A percentile compares a stretch with the other conserved stretches of the same genome.
Conservation (phyloP, 2,329 filamentous ascomycete genomes). For the Colletotrichum chlorophyti region DNA sequence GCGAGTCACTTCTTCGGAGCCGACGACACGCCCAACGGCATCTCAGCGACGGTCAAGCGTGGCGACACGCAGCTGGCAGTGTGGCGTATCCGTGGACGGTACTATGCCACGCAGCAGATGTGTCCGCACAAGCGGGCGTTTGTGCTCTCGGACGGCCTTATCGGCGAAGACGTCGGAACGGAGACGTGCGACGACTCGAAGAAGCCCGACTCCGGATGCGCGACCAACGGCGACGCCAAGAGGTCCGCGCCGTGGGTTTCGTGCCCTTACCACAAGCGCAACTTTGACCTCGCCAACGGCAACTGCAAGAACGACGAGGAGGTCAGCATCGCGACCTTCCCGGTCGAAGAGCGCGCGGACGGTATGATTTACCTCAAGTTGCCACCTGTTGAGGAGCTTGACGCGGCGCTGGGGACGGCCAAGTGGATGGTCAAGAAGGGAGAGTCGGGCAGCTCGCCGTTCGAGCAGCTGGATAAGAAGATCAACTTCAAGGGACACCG, state of each 20-base stretch:
- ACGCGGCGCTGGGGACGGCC: constrained; percentile 77
- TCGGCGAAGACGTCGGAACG: constrained; percentile 67
- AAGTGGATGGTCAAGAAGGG: constrained; percentile 81
- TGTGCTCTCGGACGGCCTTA: constrained; percentile 83
- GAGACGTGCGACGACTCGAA: constrained; percentile 42
- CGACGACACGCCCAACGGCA: constrained; percentile 71
- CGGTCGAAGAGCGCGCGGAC: constrained; percentile 74
- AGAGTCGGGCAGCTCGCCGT: constrained; percentile 56
- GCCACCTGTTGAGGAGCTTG: constrained; percentile 81
- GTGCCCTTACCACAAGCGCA: constrained; percentile 89
- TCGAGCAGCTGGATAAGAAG: constrained; percentile 54
- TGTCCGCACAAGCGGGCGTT: constrained; percentile 92
- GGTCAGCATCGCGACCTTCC: constrained; percentile 84
- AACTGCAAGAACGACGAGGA: constrained; percentile 76
- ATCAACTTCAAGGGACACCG: constrained; percentile 51
- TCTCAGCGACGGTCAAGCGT: constrained; percentile 80
- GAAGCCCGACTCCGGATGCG: constrained; percentile 35
- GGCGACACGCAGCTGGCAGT: constrained; percentile 89
- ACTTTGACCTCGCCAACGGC: constrained; percentile 78
- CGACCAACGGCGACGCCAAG: constrained; percentile 38
- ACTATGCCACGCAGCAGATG: constrained; percentile 92
- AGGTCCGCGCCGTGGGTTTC: constrained; percentile 73
- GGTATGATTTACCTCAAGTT: constrained; percentile 82
- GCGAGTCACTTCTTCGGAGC: constrained; percentile 71
- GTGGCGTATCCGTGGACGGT: constrained; percentile 81